A percentile compares a stretch with the other conserved stretches of the same genome.
Conservation (phyloP, 441 rosid species). For the Gossypium gossypioides region DNA sequence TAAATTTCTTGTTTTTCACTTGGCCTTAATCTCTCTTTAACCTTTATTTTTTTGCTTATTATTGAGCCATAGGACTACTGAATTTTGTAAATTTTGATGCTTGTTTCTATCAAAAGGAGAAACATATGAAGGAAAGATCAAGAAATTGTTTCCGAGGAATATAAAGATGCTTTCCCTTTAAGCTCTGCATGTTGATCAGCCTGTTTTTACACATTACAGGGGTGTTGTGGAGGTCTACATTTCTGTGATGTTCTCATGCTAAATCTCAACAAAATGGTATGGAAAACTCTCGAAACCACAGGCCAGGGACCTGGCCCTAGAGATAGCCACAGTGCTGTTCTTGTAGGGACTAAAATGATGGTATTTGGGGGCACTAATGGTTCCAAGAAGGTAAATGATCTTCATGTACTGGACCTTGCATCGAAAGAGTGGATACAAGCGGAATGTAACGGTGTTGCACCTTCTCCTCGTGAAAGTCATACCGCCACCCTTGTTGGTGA, state of each 20-base stretch:
- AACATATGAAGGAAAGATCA: background rate
- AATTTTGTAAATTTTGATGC: background rate
- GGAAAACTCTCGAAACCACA: slow-evolving; percentile 39
- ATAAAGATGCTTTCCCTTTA: background rate
- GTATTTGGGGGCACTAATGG: slow-evolving; percentile 74
- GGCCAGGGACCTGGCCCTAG: slow-evolving; percentile 67
- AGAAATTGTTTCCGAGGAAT: background rate
- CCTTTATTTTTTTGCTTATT: background rate
- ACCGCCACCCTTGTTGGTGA: slow-evolving; percentile 48
- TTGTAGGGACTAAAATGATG: slow-evolving; percentile 49
- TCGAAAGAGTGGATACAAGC: slow-evolving; percentile 49
- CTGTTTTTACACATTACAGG: slow-evolving; percentile 27
- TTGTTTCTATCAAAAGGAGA: background rate
- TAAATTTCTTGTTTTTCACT: background rate
- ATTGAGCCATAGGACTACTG: background rate
- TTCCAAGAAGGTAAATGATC: slow-evolving; percentile 55
- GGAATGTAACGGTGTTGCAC: slow-evolving; percentile 37
- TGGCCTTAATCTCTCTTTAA: background rate
- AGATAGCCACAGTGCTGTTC: slow-evolving; percentile 67
- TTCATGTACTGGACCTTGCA: slow-evolving; percentile 47
- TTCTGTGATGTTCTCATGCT: slow-evolving; percentile 54
- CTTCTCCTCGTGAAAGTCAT: slow-evolving; percentile 67
- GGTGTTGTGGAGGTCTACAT: slow-evolving; percentile 72
- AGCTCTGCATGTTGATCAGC: background rate
- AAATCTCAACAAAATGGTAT: slow-evolving; percentile 40